A percentile compares a stretch with the other conserved stretches of the same genome.
phyloP scores from a whole-genome alignment of 345 rosid genomes.

The Citrus australasica region DNA sequence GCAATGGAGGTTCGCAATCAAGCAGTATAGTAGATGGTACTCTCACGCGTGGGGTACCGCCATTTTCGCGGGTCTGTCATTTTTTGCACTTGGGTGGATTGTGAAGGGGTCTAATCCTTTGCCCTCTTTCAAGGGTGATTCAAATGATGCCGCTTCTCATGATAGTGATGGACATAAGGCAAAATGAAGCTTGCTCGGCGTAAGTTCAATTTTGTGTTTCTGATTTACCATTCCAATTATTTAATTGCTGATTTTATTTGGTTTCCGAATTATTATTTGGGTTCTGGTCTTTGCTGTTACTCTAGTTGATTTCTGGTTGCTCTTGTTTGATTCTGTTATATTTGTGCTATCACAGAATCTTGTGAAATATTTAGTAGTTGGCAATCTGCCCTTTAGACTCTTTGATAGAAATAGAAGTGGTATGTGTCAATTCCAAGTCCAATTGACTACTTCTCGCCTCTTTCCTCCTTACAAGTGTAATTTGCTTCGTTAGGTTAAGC shows the following conservation, averaged over 20 bases:
- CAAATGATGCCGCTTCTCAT: constrained; percentile 15
- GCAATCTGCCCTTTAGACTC: neutral
- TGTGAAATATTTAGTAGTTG: neutral
- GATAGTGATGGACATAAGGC: neutral
- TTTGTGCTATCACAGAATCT: neutral
- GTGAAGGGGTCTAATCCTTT: constrained; percentile 87
- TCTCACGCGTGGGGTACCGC: constrained; percentile 94
- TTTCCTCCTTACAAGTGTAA: neutral
- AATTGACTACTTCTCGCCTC: neutral
- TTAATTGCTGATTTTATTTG: neutral
- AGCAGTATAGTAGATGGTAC: constrained; percentile 79
- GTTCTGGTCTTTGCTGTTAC: neutral
- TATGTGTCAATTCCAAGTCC: neutral
- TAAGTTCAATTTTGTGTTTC: constrained; percentile 16
- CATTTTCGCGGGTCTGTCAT: constrained; percentile 74
- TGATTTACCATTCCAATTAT: neutral
- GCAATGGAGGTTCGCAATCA: constrained; percentile 78
- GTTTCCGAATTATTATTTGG: neutral
- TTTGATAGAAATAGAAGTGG: neutral
- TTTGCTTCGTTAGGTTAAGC: neutral
- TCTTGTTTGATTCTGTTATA: neutral
- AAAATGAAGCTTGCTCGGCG: constrained; percentile 12
- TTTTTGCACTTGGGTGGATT: constrained; percentile 85
- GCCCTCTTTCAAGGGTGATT: constrained; percentile 48
- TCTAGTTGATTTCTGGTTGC: neutral